These are phyloP conservation scores for Irpex sp. DNA, from an alignment of 1,284 basidiomycete species.

Conservation along the genomic window DNA sequence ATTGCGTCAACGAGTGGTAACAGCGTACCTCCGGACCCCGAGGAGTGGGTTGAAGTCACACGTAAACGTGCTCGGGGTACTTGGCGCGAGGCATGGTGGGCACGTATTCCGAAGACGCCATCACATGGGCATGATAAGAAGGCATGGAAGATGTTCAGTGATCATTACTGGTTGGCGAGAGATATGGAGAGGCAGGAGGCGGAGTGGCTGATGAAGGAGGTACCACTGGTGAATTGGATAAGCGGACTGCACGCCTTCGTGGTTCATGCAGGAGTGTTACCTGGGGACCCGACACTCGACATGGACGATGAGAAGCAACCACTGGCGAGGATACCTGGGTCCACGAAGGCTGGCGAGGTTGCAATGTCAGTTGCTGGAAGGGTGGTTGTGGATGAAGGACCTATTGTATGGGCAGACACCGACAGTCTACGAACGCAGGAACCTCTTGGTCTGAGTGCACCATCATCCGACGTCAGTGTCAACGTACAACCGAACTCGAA, in stretches of 20 bases:
- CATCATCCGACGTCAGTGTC: not conserved
- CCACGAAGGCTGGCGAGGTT: not conserved
- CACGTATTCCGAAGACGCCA: constrained; percentile 24
- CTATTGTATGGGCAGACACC: too few relatives aligned
- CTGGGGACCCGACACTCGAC: constrained; percentile 57
- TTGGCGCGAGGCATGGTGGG: constrained; percentile 44
- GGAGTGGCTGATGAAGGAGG: constrained; percentile 50
- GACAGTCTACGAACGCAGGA: not conserved
- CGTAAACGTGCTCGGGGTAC: constrained; percentile 31
- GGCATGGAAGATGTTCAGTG: constrained; percentile 70
- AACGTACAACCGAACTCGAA: not conserved
- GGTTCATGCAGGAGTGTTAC: constrained; percentile 81
- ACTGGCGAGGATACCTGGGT: constrained; percentile 52
- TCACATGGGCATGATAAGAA: constrained; percentile 44
- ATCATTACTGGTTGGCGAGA: constrained; percentile 74
- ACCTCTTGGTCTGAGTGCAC: not conserved
- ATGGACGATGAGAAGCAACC: constrained; percentile 57
- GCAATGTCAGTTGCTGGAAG: too few relatives aligned
- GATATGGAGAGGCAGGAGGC: constrained; percentile 58
- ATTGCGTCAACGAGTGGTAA: constrained; percentile 20
- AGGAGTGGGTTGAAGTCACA: constrained; percentile 42
- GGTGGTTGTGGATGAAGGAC: too few relatives aligned
- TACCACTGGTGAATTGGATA: constrained; percentile 52
- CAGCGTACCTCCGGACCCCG: constrained; percentile 21
- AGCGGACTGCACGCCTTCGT: constrained; percentile 63